phyloP scores from a whole-genome alignment of 805 yeast genomes.

The Ogataea siamensis region DNA sequence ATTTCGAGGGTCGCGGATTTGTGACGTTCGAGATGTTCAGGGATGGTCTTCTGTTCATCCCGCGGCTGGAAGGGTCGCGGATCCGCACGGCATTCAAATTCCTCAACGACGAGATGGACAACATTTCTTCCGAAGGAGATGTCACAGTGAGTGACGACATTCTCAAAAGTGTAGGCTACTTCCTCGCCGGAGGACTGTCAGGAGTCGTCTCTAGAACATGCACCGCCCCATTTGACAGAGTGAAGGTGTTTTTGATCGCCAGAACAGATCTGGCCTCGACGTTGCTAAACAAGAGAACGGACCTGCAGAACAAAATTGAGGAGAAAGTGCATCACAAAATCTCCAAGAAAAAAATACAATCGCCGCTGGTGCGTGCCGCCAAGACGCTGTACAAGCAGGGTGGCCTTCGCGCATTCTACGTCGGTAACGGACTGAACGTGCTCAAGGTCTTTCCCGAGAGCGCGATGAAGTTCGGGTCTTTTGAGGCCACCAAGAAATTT shows the following conservation, averaged over 20 bases:
- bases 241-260: slow-evolving; percentile 91
- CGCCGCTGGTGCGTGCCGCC: slow-evolving; percentile 81
- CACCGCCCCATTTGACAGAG: slow-evolving; percentile 95
- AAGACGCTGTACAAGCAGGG: slow-evolving; percentile 81
- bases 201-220: slow-evolving; percentile 96
- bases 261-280: slow-evolving; percentile 79
- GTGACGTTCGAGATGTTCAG: slow-evolving; percentile 86
- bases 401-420: slow-evolving; percentile 84
- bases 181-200: slow-evolving; percentile 90
- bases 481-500: slow-evolving; percentile 79
- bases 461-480: slow-evolving; percentile 94
- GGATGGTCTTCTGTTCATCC: slow-evolving; percentile 77
- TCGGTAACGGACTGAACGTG: slow-evolving; percentile 92
- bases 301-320: slow-evolving; percentile 33
- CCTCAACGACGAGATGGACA: slow-evolving; percentile 73
- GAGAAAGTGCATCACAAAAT: slow-evolving; percentile 41
- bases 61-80: slow-evolving; percentile 73
- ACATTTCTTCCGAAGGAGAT: slow-evolving; percentile 88
- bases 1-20: slow-evolving; percentile 56
- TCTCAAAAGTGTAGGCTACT: slow-evolving; percentile 82
- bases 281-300: slow-evolving; percentile 53
- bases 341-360: slow-evolving; percentile 49
- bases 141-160: slow-evolving; percentile 78
- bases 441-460: slow-evolving; percentile 90
- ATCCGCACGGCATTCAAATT: slow-evolving; percentile 78